Evolutionary conservation across 2,329 filamentous ascomycete genomes (phyloP), one percentile per base, ranked within the genome.

Genomic region (Fusarium concolor): DNA sequence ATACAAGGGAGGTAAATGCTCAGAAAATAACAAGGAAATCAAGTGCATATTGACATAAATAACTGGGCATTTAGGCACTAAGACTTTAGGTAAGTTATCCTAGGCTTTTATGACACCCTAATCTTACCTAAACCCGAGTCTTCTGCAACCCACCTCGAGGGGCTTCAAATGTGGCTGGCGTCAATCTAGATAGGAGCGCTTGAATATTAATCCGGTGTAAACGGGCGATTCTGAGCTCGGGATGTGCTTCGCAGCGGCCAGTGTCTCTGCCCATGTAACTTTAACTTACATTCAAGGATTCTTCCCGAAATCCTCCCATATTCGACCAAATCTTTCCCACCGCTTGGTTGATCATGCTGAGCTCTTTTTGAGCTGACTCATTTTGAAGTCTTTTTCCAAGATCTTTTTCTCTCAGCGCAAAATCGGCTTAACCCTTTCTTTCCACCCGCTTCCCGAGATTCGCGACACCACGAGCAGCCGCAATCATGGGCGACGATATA

Each of bases 401-500:
- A 58, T 35, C 17, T 29, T 58, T 44, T 31, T 22, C 17, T 38
- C 41, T 62, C 28, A 39, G 33, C 31, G 28, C 44, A 20, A 52
- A 46, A 26, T 35, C 33, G 33, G 52, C n/a, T 39, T 53, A 31
- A 51, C 54, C 47, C 51, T 38, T 54, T 60, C 31, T 56, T 53
- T 39, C 39, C 53, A 41, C 54, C 52, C 41, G 39, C 51, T 51
- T 59, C 38, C 45, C 45, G 35, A 35, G 49, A 46, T 56, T 68
- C 63, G 70, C 70, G 62, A 70, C 58, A 44, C 50, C 47, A 33
- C 61, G 43, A 56, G 53, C 44, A 56, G 55, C 62, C 60, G 60
- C 68, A 62, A 71, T 63, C 62, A 81, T 81, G 79, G 78, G 78
- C 63, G 79, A 81, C 69, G 79, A 81, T 69, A 76, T 73, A 67